phyloP scores from a whole-genome alignment of 208 protist species.

The Entamoeba invadens region DNA sequence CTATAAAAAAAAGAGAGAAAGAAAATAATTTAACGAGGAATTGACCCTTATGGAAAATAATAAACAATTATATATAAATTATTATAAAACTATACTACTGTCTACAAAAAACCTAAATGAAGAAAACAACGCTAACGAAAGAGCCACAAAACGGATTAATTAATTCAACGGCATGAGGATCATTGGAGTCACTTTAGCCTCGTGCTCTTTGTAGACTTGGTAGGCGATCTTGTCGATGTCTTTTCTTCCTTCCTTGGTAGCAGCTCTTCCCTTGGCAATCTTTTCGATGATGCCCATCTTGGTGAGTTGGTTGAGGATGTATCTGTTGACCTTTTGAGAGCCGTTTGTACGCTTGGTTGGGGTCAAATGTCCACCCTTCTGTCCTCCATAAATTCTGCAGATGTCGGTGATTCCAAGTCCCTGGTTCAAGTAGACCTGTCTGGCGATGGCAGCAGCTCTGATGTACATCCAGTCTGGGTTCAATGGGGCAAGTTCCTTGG shows the following conservation, averaged over 20 bases:
- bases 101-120: too few relatives aligned
- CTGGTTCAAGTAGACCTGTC: conserved; percentile 2
- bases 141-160: too few relatives aligned
- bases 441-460: conserved; percentile 8
- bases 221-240: conserved; percentile 7
- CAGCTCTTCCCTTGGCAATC: not conserved
- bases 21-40: too few relatives aligned
- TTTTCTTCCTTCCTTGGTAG: not conserved
- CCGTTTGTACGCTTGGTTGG: not conserved
- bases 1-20: too few relatives aligned
- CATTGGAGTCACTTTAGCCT: not conserved
- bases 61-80: too few relatives aligned
- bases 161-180: not conserved
- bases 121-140: too few relatives aligned
- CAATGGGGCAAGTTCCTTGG: conserved; percentile 13
- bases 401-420: conserved; percentile 7
- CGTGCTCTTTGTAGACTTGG: not conserved
- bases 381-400: not conserved
- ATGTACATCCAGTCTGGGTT: conserved; percentile 25
- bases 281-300: not conserved
- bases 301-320: conserved; percentile 10
- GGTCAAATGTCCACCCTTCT: not conserved
- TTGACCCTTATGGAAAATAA: too few relatives aligned
- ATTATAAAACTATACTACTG: too few relatives aligned
- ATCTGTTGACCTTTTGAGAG: not conserved